Evolutionary conservation across 2,329 filamentous ascomycete genomes (phyloP).

Genomic region (Colletotrichum viniferum): DNA sequence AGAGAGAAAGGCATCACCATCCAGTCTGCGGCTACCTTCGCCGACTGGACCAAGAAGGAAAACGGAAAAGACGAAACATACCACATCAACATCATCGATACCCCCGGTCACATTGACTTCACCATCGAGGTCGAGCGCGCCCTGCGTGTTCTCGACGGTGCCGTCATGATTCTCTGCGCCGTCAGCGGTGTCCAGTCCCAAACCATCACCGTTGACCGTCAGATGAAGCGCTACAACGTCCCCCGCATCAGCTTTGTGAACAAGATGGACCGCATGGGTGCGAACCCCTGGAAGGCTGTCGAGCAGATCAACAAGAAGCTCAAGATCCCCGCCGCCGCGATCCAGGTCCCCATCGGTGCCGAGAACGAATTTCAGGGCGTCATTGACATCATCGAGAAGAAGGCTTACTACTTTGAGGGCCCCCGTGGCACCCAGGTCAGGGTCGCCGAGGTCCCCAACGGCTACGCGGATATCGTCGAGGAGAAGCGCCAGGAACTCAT

Average conservation of each 20-base stretch:
- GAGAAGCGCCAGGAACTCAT: constrained; percentile 87
- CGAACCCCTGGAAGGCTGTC: constrained; percentile 96
- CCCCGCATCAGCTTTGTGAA: constrained; percentile 96
- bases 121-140: constrained; percentile 98
- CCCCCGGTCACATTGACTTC: constrained; percentile 97
- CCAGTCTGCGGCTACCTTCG: constrained; percentile 96
- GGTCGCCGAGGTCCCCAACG: constrained; percentile 80
- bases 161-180: constrained; percentile 97
- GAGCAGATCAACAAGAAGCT: constrained; percentile 98
- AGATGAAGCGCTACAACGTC: constrained; percentile 98
- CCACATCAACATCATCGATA: constrained; percentile 98
- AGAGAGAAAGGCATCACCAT: constrained; percentile 99
- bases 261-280: constrained; percentile 99
- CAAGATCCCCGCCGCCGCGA: constrained; percentile 87
- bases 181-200: constrained; percentile 97
- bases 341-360: constrained; percentile 91
- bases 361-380: constrained; percentile 94
- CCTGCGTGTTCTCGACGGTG: constrained; percentile 91
- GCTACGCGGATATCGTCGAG: constrained; percentile 74
- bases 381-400: constrained; percentile 91
- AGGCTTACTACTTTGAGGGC: constrained; percentile 91
- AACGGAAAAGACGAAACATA: constrained; percentile 87
- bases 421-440: constrained; percentile 78
- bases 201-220: constrained; percentile 96
- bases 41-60: constrained; percentile 91